Evolutionary conservation across 352 stramenopile genomes (phyloP).

Genomic region (Phytophthora hibernalis): DNA sequence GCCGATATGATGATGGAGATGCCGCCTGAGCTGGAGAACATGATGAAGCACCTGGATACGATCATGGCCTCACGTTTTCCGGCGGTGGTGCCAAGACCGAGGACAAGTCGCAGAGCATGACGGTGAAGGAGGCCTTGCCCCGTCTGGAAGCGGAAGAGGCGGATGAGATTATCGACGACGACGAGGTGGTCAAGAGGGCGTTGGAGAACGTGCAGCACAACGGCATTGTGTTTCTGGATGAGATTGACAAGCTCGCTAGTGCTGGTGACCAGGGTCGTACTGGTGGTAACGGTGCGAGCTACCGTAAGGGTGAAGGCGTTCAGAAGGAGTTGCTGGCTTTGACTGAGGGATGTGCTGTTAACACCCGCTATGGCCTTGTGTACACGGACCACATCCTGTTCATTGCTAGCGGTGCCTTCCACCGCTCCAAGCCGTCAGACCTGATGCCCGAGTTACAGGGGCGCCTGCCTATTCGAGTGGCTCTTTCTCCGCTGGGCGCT

Average conservation of each 20-base stretch:
- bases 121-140: slow-evolving; percentile 74
- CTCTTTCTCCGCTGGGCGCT: slow-evolving; percentile 96
- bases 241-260: slow-evolving; percentile 99
- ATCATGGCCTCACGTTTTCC: slow-evolving; percentile 64
- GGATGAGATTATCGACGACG: slow-evolving; percentile 77
- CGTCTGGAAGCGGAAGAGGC: slow-evolving; percentile 79
- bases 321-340: slow-evolving; percentile 99
- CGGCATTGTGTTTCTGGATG: slow-evolving; percentile 99
- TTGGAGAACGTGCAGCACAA: slow-evolving; percentile 95
- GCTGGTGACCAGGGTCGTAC: slow-evolving; percentile 81
- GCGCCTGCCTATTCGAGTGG: slow-evolving; percentile 97
- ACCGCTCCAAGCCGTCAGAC: slow-evolving; percentile 97
- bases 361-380: slow-evolving; percentile 94
- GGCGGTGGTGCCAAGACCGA: slow-evolving; percentile 19
- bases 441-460: slow-evolving; percentile 98
- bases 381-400: slow-evolving; percentile 99
- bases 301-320: slow-evolving; percentile 95
- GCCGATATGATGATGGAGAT: slow-evolving; percentile 86
- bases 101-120: slow-evolving; percentile 66
- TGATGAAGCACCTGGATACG: slow-evolving; percentile 80
- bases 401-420: slow-evolving; percentile 96
- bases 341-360: slow-evolving; percentile 97
- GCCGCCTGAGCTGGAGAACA: slow-evolving; percentile 80
- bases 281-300: slow-evolving; percentile 81
- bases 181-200: slow-evolving; percentile 76